These are phyloP conservation scores for Parachaetomium inaequale DNA, from an alignment of 495 filamentous ascomycete genomes.

Conservation along the genomic window DNA sequence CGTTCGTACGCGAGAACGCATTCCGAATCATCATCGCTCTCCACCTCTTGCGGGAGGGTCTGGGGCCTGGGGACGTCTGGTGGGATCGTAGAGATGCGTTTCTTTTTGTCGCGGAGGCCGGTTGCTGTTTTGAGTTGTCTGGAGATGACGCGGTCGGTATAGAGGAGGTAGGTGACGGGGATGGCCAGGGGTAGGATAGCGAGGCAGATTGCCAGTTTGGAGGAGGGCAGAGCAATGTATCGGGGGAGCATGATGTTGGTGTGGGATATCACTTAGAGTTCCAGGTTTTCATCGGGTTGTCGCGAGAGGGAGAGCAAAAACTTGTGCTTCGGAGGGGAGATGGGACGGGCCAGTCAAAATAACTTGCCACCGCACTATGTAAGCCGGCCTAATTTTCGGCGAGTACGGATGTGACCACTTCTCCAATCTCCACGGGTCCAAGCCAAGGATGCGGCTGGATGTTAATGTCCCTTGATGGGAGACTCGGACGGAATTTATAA, in stretches of 20 bases:
- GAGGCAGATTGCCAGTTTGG: neutral
- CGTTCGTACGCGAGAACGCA: slow-evolving; percentile 32
- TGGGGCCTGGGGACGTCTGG: neutral
- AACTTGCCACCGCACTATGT: neutral
- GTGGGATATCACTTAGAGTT: neutral
- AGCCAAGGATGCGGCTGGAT: no score
- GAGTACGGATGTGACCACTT: no score
- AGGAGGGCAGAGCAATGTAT: neutral
- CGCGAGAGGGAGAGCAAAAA: no score
- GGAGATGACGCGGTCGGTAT: slow-evolving; percentile 4
- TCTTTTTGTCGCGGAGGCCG: slow-evolving; percentile 1
- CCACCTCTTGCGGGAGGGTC: slow-evolving; percentile 7
- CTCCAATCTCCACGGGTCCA: no score
- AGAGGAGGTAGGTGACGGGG: slow-evolving; percentile 11
- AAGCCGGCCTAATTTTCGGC: neutral
- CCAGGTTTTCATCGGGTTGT: no score
- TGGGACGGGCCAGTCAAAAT: neutral
- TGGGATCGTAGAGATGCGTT: neutral
- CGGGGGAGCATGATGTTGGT: neutral
- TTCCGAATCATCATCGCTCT: neutral
- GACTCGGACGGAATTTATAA: no score
- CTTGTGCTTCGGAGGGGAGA: neutral
- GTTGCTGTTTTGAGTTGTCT: neutral
- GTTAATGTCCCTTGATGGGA: no score
- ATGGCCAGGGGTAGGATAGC: slow-evolving; percentile 4